Evolutionary conservation across 2,329 filamentous ascomycete species (phyloP).

Genomic region (Nemania diffusa): DNA sequence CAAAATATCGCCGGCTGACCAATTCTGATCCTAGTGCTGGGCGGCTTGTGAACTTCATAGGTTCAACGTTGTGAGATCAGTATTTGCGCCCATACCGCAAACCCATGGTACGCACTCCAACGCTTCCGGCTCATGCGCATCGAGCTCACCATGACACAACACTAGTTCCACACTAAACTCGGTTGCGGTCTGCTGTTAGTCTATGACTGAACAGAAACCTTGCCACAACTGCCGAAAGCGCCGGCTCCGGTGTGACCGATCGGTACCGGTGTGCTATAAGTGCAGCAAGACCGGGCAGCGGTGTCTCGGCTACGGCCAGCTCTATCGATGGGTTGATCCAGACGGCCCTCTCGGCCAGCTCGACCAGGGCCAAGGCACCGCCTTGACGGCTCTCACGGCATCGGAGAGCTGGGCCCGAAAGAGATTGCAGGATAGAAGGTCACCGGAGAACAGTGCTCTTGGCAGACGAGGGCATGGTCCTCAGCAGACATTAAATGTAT

Average conservation of each 20-base stretch:
- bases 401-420: slow-evolving; percentile 34
- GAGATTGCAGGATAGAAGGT: slow-evolving; percentile 11
- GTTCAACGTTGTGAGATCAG: not conserved
- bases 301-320: slow-evolving; percentile 70
- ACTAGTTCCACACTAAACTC: not conserved
- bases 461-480: not conserved
- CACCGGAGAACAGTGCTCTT: not conserved
- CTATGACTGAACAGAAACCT: slow-evolving; percentile 52
- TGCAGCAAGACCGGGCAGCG: slow-evolving; percentile 64
- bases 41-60: not conserved
- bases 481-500: slow-evolving; percentile 32
- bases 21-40: not conserved
- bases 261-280: slow-evolving; percentile 68
- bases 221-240: slow-evolving; percentile 72
- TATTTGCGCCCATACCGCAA: slow-evolving; percentile 10
- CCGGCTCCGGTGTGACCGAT: slow-evolving; percentile 70
- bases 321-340: slow-evolving; percentile 68
- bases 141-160: slow-evolving; percentile 13
- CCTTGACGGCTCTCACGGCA: slow-evolving; percentile 6
- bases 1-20: not conserved
- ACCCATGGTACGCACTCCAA: not conserved
- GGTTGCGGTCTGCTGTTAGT: not conserved
- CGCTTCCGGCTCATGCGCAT: not conserved
- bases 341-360: slow-evolving; percentile 62
- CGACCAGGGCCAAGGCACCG: slow-evolving; percentile 39